These are phyloP conservation scores for Trypanosoma theileri DNA, from an alignment of 208 protist genomes.

Conservation along the genomic window DNA sequence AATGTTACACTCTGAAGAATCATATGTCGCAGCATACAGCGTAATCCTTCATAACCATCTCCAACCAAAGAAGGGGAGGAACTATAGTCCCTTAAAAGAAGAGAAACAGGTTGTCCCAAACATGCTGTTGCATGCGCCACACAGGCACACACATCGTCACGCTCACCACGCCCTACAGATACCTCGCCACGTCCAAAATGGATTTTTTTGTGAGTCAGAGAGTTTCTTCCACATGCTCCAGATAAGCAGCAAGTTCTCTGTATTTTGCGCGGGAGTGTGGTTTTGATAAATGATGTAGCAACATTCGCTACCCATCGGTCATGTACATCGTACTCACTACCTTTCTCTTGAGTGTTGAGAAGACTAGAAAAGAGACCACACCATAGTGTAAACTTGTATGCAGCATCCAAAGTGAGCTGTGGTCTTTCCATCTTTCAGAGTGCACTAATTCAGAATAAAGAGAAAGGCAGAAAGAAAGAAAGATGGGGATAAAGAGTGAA, in stretches of 20 bases:
- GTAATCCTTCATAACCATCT: slow-evolving; percentile 44
- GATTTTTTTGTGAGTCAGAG: slow-evolving; percentile 28
- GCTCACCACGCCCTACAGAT: slow-evolving; percentile 25
- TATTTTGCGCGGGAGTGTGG: slow-evolving; percentile 39
- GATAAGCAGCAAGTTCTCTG: slow-evolving; percentile 54
- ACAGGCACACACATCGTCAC: slow-evolving; percentile 67
- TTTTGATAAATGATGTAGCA: slow-evolving; percentile 38
- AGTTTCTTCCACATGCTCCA: slow-evolving; percentile 39
- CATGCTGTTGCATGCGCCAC: slow-evolving; percentile 53
- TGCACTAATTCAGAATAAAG: slow-evolving; percentile 2
- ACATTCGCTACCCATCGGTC: slow-evolving; percentile 32
- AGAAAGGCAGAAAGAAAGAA: slow-evolving; percentile 14
- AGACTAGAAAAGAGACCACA: slow-evolving; percentile 33
- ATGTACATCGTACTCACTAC: not conserved
- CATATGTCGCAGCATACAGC: slow-evolving; percentile 60
- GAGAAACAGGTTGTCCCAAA: slow-evolving; percentile 35
- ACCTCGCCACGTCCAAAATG: slow-evolving; percentile 40
- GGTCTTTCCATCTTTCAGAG: slow-evolving; percentile 26
- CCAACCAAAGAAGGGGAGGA: slow-evolving; percentile 39
- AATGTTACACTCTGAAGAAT: slow-evolving; percentile 38
- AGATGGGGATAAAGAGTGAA: not conserved
- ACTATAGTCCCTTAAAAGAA: slow-evolving; percentile 50
- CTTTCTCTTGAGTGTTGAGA: slow-evolving; percentile 13
- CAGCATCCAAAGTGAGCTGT: slow-evolving; percentile 71
- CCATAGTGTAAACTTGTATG: slow-evolving; percentile 77